Base-by-base conservation (phyloP, 306 rosid species). In the Cicer chorassanicum region DNA sequence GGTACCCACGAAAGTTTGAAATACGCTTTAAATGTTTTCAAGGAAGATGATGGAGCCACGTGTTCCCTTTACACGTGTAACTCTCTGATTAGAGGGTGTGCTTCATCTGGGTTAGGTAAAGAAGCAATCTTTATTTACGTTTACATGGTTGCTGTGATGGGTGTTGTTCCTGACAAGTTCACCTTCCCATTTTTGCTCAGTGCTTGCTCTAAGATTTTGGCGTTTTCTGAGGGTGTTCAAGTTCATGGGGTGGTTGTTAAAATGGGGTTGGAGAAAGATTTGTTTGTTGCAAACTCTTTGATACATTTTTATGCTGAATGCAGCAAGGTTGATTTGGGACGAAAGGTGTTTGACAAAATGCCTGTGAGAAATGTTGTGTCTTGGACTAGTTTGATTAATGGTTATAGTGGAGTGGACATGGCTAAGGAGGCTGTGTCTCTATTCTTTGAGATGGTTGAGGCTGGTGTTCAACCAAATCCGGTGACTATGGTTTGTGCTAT, bases 351-450 rank as follows among this genome's bases (percentile, higher is more conserved):
- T 75, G 97, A 88, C 44, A 72, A 6, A 80, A 88, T 92, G 97
- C 70, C 45, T 65, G 85, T 88, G 0, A 89, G 97, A 87, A 91
- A 89, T 74, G 96, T 85, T 18, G 90, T 91, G 85, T 91, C 93
- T 11, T 91, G 96, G 98, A 93, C 96, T 74, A 88, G 90, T 74
- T 84, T 93, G 87, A 93, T 89, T 65, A 89, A 89, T 79, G 97
- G 97, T 4, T 89, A 89, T 81, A 84, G 83, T 45, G 81, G 90
- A 73, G 73, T 79, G 68, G 81, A 72, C 46, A 57, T 43, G 56
- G 76, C 85, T 5, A 86, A 82, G 69, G 90, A 83, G 78, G 95
- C 88, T 49, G 88, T 86, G 70, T 82, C 88, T 72, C 83, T 90
- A 72, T 93, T 87, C 81, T 90, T 86, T 70, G 84, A 85, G 74